These are phyloP conservation scores for Malbranchea zuffiana DNA, from an alignment of 2,329 filamentous ascomycete genomes.

Conservation along the genomic window DNA sequence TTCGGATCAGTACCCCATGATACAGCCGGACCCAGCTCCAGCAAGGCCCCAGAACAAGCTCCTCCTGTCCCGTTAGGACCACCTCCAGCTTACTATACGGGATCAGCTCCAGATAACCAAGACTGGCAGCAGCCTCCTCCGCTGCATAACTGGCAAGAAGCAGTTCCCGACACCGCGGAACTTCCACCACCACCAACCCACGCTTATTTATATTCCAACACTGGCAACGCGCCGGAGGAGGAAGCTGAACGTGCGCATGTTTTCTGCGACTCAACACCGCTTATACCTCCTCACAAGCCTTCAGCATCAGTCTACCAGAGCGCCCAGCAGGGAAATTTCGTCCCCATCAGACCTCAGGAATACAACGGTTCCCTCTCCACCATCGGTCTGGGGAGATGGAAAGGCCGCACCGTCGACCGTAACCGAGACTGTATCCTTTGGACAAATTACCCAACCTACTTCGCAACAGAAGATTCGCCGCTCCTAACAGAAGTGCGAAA, in stretches of 20 bases:
- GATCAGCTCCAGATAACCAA: constrained; percentile 17
- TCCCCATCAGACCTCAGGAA: constrained; percentile 34
- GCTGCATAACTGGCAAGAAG: constrained; percentile 51
- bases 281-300: constrained; percentile 40
- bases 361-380: constrained; percentile 31
- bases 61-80: constrained; percentile 14
- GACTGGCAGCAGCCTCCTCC: constrained; percentile 37
- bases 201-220: constrained; percentile 43
- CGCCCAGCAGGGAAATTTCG: constrained; percentile 36
- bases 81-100: constrained; percentile 5
- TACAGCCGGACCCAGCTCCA: constrained; percentile 1
- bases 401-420: constrained; percentile 32
- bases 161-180: constrained; percentile 48
- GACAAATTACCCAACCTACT: constrained; percentile 48
- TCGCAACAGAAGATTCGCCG: constrained; percentile 41
- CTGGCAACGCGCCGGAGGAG: constrained; percentile 45
- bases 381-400: constrained; percentile 33
- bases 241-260: constrained; percentile 46
- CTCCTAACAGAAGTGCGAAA: constrained; percentile 36
- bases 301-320: constrained; percentile 33
- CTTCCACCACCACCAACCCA: constrained; percentile 50
- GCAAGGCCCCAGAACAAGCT: constrained; percentile 4
- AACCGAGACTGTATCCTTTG: constrained; percentile 44
- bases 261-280: constrained; percentile 43
- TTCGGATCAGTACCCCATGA: constrained; percentile 6